These are phyloP conservation scores for Gastrolobium bilobum DNA, from an alignment of 306 rosid genomes.

Conservation along the genomic window DNA sequence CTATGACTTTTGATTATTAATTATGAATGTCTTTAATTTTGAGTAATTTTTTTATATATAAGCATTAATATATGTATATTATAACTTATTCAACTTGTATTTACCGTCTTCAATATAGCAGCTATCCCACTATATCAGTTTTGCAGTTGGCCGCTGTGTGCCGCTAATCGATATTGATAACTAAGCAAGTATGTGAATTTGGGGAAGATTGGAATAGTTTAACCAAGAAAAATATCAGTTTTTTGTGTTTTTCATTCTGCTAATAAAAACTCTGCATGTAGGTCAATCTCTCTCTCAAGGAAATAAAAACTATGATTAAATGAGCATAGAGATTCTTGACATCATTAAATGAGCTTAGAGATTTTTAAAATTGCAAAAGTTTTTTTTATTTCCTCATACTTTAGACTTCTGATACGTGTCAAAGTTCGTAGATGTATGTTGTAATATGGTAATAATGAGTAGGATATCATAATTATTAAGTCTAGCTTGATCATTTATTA, in stretches of 20 bases:
- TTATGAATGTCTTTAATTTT: too few species aligned
- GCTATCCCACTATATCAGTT: too few species aligned
- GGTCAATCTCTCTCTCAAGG: not conserved
- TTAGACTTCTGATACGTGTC: not conserved
- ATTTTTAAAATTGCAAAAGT: not conserved
- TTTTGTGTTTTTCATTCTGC: not conserved
- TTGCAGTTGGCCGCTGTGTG: too few species aligned
- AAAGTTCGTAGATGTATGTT: not conserved
- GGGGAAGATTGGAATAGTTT: not conserved
- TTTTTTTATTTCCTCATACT: not conserved
- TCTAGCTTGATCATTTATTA: not conserved
- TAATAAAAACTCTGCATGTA: not conserved
- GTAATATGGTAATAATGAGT: not conserved
- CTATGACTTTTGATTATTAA: too few species aligned
- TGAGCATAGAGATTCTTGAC: conserved; percentile 14
- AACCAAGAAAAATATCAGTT: not conserved
- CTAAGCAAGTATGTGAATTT: not conserved
- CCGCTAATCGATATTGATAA: too few species aligned
- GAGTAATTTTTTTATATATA: too few species aligned
- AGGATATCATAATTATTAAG: not conserved
- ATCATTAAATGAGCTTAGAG: not conserved
- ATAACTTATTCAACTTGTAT: too few species aligned
- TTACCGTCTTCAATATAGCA: too few species aligned
- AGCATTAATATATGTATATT: too few species aligned
- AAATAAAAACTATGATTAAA: not conserved